Percentiles rank a stretch among this genome's conserved stretches.
Conservation (phyloP, 257 asterid genomes). For the Osmanthus fragrans region DNA sequence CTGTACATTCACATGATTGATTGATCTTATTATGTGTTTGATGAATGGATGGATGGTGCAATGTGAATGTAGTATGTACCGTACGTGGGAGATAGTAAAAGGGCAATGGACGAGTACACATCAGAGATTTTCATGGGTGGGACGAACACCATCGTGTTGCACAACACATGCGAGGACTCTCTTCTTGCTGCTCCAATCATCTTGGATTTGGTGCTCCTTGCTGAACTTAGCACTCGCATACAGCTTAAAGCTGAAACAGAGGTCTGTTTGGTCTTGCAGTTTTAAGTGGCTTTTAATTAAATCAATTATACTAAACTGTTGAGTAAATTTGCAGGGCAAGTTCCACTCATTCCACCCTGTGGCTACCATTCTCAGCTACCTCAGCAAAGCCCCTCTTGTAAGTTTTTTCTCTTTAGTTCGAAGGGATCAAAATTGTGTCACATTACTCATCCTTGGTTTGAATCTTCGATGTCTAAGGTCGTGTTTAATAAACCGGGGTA, state of each 20-base stretch:
- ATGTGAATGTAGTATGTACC: conserved; percentile 72
- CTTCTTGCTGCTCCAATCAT: conserved; percentile 96
- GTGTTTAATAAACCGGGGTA: background rate
- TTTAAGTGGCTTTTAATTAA: background rate
- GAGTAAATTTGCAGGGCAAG: conserved; percentile 59
- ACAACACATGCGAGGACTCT: conserved; percentile 96
- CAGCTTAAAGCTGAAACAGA: conserved; percentile 78
- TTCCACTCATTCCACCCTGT: conserved; percentile 97
- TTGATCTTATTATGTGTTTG: background rate
- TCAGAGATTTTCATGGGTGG: conserved; percentile 99
- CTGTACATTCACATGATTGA: background rate
- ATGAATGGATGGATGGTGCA: background rate
- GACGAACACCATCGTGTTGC: conserved; percentile 83
- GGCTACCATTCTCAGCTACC: conserved; percentile 93
- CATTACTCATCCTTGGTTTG: background rate
- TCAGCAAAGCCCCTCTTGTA: conserved; percentile 96
- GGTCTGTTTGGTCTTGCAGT: conserved; percentile 38
- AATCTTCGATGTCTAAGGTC: background rate
- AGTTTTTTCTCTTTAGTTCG: conserved; percentile 24
- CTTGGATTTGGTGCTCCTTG: conserved; percentile 92
- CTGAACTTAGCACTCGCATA: conserved; percentile 93
- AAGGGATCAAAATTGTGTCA: background rate
- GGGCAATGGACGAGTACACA: conserved; percentile 99
- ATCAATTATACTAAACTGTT: background rate
- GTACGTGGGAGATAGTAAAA: conserved; percentile 95